Base-by-base conservation (phyloP, 768 basidiomycete species). In the Cyathus striatus region DNA sequence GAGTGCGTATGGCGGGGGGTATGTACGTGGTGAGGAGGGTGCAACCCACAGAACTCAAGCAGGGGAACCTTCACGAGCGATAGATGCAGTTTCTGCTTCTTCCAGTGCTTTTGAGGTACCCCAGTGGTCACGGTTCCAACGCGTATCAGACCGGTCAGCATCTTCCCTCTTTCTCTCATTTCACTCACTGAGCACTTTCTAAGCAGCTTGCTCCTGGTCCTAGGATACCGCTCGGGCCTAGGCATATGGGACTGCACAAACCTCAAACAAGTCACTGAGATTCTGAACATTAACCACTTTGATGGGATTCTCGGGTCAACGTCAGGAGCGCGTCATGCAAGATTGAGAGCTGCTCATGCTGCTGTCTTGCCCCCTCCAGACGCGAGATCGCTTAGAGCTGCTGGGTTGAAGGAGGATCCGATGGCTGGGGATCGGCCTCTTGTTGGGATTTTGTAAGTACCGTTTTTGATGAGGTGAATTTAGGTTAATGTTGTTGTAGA, bases 181-280 rank as follows among this genome's bases (percentile, higher is more conserved):
- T n/a, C n/a, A n/a, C n/a, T 34, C 23, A 36, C 17, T 36, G 35
- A 10, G 10, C 9, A 36, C 10, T 6, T 36, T 10, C 17, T 36
- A 18, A 36, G 35, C 35, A 73, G 75, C 33, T 65, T 69, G 20
- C 50, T 81, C 5, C 66, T 83, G 9, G 55, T 83, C 40, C 61
- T 83, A 13, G 79, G 70, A 4, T 83, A 83, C 54, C 23, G 60
- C 61, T 60, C 63, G 12, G 74, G 76, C 4, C 51, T 85, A 30
- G 76, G 82, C 53, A 64, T 82, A 16, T 85, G 81, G 81, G 80
- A 83, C 49, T 77, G 76, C 50, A 67, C 73, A 10, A 66, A 75
- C 46, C 57, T 84, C 6, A 73, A 62, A 3, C 50, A 56, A 0
- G 47, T 66, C 1, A 40, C 42, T 50, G 82, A 85, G 50, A 47